A percentile compares a stretch with the other conserved stretches of the same genome.
These are phyloP conservation scores for Lenwebbia sp. DNA, from an alignment of 345 rosid genomes.

Conservation along the genomic window DNA sequence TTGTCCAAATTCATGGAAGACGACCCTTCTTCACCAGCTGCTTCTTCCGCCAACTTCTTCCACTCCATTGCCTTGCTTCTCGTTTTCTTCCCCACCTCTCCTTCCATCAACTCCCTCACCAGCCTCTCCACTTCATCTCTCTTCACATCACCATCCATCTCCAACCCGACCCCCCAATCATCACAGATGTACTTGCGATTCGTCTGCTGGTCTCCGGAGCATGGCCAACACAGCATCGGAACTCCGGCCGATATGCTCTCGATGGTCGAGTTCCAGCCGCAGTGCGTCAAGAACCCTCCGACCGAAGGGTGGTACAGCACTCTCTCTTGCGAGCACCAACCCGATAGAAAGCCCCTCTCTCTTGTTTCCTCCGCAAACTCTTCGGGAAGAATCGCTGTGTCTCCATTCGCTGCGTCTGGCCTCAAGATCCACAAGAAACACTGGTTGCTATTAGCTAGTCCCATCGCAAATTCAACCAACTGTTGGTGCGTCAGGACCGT, in stretches of 20 bases:
- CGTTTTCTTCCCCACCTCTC: not conserved
- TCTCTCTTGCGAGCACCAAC: constrained; percentile 13
- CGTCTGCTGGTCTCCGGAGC: constrained; percentile 7
- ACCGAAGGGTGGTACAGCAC: constrained; percentile 9
- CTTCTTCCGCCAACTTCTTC: not conserved
- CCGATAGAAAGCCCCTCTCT: not conserved
- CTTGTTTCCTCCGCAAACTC: not conserved
- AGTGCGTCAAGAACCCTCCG: constrained; percentile 8
- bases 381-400: not conserved
- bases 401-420: not conserved
- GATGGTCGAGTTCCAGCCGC: constrained; percentile 12
- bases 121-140: constrained; percentile 7
- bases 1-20: not conserved
- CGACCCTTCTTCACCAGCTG: not conserved
- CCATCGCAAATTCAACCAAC: constrained; percentile 5
- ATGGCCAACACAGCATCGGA: constrained; percentile 10
- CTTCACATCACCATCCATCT: constrained; percentile 7
- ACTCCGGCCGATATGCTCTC: constrained; percentile 7
- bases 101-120: not conserved
- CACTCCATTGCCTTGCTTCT: not conserved
- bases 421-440: constrained; percentile 7
- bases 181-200: constrained; percentile 15
- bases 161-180: constrained; percentile 21
- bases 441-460: constrained; percentile 3
- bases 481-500: not conserved